phyloP scores from a whole-genome alignment of 2,329 filamentous ascomycete genomes.

The Trichoderma breve region DNA sequence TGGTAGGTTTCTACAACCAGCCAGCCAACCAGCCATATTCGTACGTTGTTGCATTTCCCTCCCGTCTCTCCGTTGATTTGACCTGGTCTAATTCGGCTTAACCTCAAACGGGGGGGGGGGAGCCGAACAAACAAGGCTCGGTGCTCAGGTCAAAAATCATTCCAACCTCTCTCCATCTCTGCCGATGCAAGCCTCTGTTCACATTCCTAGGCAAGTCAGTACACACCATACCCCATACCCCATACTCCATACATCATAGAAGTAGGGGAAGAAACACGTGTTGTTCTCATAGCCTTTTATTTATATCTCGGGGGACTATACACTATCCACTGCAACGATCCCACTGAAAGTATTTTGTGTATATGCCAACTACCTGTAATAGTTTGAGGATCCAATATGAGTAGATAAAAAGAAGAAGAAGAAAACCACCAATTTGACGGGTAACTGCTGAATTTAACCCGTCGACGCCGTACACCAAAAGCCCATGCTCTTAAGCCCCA shows the following conservation, averaged over 20 bases:
- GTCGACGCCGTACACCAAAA: constrained; percentile 8
- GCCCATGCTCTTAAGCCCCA: not conserved
- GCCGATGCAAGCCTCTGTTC: not conserved
- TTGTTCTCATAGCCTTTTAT: not conserved
- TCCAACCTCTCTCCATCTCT: not conserved
- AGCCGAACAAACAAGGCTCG: not conserved
- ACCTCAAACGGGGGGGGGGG: not conserved
- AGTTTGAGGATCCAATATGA: not conserved
- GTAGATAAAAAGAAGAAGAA: not conserved
- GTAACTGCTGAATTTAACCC: not conserved
- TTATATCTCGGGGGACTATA: not conserved
- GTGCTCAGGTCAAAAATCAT: not conserved
- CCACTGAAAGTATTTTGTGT: not conserved
- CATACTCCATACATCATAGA: not conserved
- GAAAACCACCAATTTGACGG: not conserved
- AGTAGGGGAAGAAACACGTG: not conserved
- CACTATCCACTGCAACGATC: not conserved
- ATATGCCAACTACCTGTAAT: not conserved
- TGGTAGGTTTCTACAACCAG: not conserved
- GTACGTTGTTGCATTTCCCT: not conserved
- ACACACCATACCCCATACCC: not conserved
- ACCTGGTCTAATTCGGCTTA: not conserved
- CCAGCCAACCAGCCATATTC: not conserved
- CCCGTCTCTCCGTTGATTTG: not conserved
- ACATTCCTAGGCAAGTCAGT: not conserved